Evolutionary conservation across 768 basidiomycete species (phyloP), one percentile per base, ranked within the genome.

Genomic region (Boletellus ananiceps): DNA sequence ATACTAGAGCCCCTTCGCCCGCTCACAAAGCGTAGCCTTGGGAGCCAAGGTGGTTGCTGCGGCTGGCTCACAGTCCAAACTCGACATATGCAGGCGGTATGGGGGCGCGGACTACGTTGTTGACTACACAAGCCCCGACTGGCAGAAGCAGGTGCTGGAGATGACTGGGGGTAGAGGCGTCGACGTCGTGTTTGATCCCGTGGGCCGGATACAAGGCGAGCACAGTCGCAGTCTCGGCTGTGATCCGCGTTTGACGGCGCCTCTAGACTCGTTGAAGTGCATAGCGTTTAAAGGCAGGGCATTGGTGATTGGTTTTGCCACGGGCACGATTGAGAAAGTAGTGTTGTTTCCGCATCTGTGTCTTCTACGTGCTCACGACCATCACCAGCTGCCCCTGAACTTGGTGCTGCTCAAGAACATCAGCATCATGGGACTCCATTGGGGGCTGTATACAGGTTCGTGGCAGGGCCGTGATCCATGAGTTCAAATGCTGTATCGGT

Each of bases 1-100:
- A 31, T 31, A 33, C 16, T 18, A n/a, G 35, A 5, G 21, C 16
- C 21, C 13, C 42, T 5, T 33, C 23, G 16, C 32, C 21, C 21
- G n/a, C 46, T 53, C 23, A 57, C 34, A 18, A 39, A 18, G 35
- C 31, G 6, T 50, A 93, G 93, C 79, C 8, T 75, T 96, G 40
- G 95, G 93, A 21, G 94, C 90, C 34, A 91, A 81, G 59, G 96
- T 99, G 18, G 97, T 99, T 57, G 96, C 93, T 0, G 94, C 93
- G 0, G 92, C 90, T 18, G 82, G 90, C 23, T 88, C 89, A 14
- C 73, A 74, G 27, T 70, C 75, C 36, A 99, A 99, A 67, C 74
- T 95, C 7, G 82, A 88, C 23, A 76, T 97, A 33, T 86, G 84
- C 42, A 84, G 80, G 56, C 73, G 73, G 19, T 71, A 79, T 45